A percentile compares a stretch with the other conserved stretches of the same genome.
Conservation (phyloP, 75 land plant genomes). For the Picea glauca region DNA sequence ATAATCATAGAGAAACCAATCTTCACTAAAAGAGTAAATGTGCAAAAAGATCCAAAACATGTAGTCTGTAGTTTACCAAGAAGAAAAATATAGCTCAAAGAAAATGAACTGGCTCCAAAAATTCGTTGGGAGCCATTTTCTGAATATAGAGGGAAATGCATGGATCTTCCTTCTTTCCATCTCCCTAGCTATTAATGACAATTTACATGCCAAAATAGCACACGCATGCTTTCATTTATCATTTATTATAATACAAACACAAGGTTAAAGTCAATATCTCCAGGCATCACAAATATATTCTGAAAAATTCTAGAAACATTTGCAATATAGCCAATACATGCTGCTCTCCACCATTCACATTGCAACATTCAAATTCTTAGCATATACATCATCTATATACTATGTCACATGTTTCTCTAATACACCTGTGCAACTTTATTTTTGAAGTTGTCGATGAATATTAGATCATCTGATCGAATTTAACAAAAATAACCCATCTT, state of each 20-base stretch:
- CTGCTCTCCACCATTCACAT: not conserved
- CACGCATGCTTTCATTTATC: not conserved
- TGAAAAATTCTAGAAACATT: not conserved
- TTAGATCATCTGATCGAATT: no score
- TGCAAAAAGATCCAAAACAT: not conserved
- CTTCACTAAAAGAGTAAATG: not conserved
- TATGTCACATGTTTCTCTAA: not conserved
- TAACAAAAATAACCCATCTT: no score
- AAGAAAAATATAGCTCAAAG: not conserved
- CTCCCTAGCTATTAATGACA: not conserved
- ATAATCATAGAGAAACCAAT: not conserved
- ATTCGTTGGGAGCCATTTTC: not conserved
- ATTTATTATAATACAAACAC: not conserved
- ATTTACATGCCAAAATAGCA: not conserved
- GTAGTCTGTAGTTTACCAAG: no score
- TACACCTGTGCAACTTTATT: not conserved
- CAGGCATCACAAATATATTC: not conserved
- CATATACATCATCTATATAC: not conserved
- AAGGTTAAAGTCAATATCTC: not conserved
- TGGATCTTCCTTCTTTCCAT: not conserved
- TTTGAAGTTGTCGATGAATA: no score
- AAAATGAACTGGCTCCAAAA: not conserved
- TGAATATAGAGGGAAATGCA: not conserved
- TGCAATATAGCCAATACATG: conserved; percentile 3
- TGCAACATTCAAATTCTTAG: not conserved